A percentile compares a stretch with the other conserved stretches of the same genome.
phyloP scores from a whole-genome alignment of 2,329 filamentous ascomycete species.

The Trichophyton verrucosum region DNA sequence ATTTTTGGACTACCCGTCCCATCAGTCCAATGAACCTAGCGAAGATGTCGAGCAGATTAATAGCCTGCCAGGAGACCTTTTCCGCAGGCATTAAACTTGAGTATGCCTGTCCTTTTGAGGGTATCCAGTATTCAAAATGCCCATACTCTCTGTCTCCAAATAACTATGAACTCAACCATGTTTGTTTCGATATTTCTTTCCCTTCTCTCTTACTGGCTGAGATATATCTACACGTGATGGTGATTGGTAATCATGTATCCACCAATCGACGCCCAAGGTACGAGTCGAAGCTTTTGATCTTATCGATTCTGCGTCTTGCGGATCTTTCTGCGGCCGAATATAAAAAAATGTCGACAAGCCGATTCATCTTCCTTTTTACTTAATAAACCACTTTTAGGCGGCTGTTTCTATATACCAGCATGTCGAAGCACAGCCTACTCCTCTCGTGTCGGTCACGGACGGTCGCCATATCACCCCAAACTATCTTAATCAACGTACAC shows the following conservation, averaged over 20 bases:
- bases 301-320: not conserved
- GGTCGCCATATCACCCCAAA: conserved; percentile 15
- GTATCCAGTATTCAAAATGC: no score
- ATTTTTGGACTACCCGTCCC: no score
- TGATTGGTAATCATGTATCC: not conserved
- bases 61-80: no score
- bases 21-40: no score
- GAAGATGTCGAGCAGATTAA: no score
- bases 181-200: no score
- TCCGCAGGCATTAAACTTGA: no score
- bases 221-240: not conserved
- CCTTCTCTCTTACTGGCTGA: no score
- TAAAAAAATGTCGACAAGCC: not conserved
- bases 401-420: conserved; percentile 9
- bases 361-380: not conserved
- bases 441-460: conserved; percentile 16
- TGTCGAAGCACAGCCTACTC: conserved; percentile 22
- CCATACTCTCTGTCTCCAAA: no score
- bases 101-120: no score
- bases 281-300: not conserved
- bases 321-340: not conserved
- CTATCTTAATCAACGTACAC: conserved; percentile 7
- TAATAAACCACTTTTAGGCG: not conserved
- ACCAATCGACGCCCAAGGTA: not conserved
- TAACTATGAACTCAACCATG: no score